Base-by-base conservation (phyloP, 495 filamentous ascomycete species). In the Hypomontagnella monticulosa region DNA sequence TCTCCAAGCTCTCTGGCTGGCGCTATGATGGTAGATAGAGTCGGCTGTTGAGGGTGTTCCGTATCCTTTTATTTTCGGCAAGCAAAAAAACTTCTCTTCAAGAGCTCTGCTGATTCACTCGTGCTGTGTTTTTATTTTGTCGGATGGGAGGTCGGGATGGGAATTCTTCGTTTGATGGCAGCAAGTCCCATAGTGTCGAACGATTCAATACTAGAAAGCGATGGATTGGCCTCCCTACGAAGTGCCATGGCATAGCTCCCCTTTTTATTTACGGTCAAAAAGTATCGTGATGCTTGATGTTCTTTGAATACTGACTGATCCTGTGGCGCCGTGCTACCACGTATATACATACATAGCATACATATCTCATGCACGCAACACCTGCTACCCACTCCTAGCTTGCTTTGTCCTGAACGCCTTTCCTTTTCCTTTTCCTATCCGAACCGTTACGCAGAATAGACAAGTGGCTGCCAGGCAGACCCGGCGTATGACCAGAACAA, bases 201-300 rank as follows among this genome's bases (percentile, higher is more conserved):
- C 51, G 16, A 63, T 52, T 44, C 53, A 52, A 57, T 57, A 67
- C 23, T 61, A 67, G 57, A 67, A 57, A 52, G 49, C 27, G 57
- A 38, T 52, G 46, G 52, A 44, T 32, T 30, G 47, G 12, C 6
- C 23, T 27, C 3, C 2, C 23, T 2, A 27, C 6, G 23, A 27
- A 27, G 23, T 6, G 23, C 23, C 23, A 27, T 27, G 23, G 23
- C 23, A 27, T 27, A 27, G 6, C 23, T 3, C 23, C 23, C 23
- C 23, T 27, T 27, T 27, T 27, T 27, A 6, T 27, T 27, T 27
- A 27, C 6, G 23, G 23, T 27, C 23, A 27, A 27, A 27, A 27
- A 46, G 51, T 60, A 41, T 61, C 40, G 15, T 54, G 34, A 32
- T 51, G 34, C 23, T 40, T 15, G 10, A 12, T 40, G 10, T 11